These are phyloP conservation scores for Diplodia intermedia DNA, from an alignment of 2,329 filamentous ascomycete genomes.

Conservation along the genomic window DNA sequence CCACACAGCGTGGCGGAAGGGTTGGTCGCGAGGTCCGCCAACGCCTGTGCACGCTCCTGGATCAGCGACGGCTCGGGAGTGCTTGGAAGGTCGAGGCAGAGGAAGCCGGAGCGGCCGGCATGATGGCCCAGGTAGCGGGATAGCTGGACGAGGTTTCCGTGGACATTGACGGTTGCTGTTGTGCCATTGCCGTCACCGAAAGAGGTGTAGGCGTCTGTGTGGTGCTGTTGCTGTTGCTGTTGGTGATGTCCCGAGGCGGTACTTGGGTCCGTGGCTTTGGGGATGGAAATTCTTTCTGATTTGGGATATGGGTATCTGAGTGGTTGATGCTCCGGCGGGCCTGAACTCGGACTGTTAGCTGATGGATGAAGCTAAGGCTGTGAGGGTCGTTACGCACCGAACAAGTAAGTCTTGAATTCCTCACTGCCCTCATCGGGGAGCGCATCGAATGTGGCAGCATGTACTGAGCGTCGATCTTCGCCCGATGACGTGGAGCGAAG, in stretches of 20 bases:
- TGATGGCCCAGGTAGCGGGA: conserved; percentile 7
- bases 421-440: not conserved
- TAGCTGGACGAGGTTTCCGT: conserved; percentile 24
- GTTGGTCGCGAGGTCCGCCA: not conserved
- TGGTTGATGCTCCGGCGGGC: not conserved
- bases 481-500: not conserved
- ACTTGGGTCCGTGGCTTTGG: not conserved
- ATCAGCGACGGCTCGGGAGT: not conserved
- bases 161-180: conserved; percentile 15
- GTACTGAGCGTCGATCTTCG: not conserved
- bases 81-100: conserved; percentile 1
- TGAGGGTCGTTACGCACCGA: not conserved
- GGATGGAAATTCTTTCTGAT: not conserved
- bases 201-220: conserved; percentile 13
- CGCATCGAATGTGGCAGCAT: not conserved
- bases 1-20: not conserved
- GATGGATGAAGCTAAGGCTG: not conserved
- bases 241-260: not conserved
- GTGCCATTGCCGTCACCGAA: conserved; percentile 16
- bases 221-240: not conserved
- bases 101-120: conserved; percentile 3
- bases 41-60: not conserved
- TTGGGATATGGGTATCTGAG: not conserved
- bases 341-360: not conserved
- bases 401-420: conserved; percentile 4